Base-by-base conservation (phyloP, 176 grass and related monocot genomes). In the Aegilops longissima region DNA sequence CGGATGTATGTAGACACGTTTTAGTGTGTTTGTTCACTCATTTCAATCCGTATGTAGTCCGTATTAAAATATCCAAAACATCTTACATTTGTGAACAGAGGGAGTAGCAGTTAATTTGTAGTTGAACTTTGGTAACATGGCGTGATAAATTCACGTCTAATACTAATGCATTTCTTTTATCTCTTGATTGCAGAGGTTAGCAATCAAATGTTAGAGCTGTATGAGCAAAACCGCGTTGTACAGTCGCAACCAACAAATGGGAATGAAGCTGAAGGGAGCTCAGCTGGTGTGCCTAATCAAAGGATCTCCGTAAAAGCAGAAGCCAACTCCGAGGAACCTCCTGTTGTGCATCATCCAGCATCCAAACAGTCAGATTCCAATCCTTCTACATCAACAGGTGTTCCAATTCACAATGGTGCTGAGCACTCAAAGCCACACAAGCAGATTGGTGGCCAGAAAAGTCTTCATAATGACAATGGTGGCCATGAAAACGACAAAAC, bases 131-230 rank as follows among this genome's bases (percentile, higher is more conserved):
- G 12, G 25, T 79, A 36, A 62, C 21, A 47, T 47, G 56, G 24
- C 54, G 25, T 44, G 31, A 66, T 39, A 61, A 68, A 64, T 16
- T 82, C 40, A 30, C 18, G 49, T 78, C 16, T 42, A 39, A 54
- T 82, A 70, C 21, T 78, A 33, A 65, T n/a, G 66, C 51, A 58
- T 85, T 29, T 73, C 39, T 85, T 63, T 66, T 12, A 5, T 73
- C 17, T 13, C 31, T 73, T 83, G 40, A 54, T 82, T 82, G 79
- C 91, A 95, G 95, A 95, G 79, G 89, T 95, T 72, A 98, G 91
- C 84, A 95, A 89, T 80, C 95, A 98, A 90, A 98, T 98, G 93
- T 82, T 98, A 87, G 95, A 98, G 87, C 63, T 98, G 36, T 98
- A 98, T 83, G 93, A 92, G 70, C 83, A 87, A 82, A 98, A 98